Conservation (phyloP, 2,329 filamentous ascomycete genomes). For the Talaromyces pinophilus region DNA sequence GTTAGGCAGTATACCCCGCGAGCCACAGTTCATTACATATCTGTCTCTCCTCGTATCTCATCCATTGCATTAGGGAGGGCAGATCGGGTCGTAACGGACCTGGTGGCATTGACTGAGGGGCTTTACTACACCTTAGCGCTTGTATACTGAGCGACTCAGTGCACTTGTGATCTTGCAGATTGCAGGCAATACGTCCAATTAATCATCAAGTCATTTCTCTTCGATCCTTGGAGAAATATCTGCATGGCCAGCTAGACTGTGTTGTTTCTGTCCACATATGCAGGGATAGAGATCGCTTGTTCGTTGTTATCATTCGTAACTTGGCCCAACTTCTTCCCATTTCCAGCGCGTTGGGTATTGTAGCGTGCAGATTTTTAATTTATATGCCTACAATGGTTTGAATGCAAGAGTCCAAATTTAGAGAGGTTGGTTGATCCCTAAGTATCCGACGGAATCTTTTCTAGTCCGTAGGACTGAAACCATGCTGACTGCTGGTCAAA, state of each 20-base stretch:
- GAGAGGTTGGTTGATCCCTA: neutral
- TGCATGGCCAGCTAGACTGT: neutral
- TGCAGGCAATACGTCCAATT: neutral
- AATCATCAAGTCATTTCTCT: neutral
- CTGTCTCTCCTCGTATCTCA: neutral
- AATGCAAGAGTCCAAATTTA: neutral
- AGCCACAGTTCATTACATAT: neutral
- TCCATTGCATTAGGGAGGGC: neutral
- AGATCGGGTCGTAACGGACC: conserved; percentile 17
- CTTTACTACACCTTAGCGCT: neutral
- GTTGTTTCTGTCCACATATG: neutral
- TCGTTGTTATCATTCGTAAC: neutral
- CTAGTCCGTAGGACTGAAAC: conserved; percentile 4
- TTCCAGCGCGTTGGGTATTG: conserved; percentile 8
- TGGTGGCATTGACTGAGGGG: neutral
- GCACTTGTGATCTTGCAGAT: neutral
- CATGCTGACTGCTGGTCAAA: conserved; percentile 5
- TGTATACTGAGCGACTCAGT: neutral
- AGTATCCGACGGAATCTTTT: neutral
- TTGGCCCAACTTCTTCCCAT: neutral
- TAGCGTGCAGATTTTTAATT: neutral
- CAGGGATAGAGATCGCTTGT: conserved; percentile 8
- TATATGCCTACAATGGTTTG: neutral
- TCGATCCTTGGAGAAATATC: no score
- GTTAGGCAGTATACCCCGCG: neutral